Conservation (phyloP, 2,329 filamentous ascomycete genomes). For the Blastomyces silverae region DNA sequence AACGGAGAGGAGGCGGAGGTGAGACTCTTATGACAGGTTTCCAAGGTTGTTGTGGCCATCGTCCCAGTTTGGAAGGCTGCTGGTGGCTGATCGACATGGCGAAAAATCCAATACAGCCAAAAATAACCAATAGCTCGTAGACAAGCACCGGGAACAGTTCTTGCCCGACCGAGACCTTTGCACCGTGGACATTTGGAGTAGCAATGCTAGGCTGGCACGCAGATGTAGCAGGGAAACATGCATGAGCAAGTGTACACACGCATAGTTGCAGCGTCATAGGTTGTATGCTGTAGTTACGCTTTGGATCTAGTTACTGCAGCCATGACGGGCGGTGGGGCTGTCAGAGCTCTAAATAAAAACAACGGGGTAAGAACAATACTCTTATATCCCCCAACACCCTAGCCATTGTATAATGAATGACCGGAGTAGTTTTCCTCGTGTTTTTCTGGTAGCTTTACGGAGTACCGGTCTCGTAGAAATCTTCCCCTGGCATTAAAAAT, state of each 20-base stretch:
- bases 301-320: not conserved
- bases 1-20: not conserved
- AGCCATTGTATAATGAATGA: too few relatives aligned
- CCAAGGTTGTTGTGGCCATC: not conserved
- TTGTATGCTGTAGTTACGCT: not conserved
- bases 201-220: not conserved
- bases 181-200: not conserved
- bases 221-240: not conserved
- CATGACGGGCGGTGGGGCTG: not conserved
- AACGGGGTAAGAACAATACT: not conserved
- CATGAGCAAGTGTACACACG: not conserved
- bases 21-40: not conserved
- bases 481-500: too few relatives aligned
- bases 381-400: too few relatives aligned
- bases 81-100: not conserved
- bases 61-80: conserved; percentile 8
- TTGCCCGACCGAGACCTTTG: not conserved
- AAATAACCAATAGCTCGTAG: not conserved
- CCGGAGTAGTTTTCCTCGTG: too few relatives aligned
- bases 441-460: too few relatives aligned
- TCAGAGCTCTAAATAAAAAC: not conserved
- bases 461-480: too few relatives aligned
- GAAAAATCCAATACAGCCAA: not conserved
- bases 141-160: not conserved
- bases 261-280: not conserved